A percentile compares a stretch with the other conserved stretches of the same genome.
Evolutionary conservation across 495 filamentous ascomycete species (phyloP).

Genomic region (Aspergillus bertholletiae): DNA sequence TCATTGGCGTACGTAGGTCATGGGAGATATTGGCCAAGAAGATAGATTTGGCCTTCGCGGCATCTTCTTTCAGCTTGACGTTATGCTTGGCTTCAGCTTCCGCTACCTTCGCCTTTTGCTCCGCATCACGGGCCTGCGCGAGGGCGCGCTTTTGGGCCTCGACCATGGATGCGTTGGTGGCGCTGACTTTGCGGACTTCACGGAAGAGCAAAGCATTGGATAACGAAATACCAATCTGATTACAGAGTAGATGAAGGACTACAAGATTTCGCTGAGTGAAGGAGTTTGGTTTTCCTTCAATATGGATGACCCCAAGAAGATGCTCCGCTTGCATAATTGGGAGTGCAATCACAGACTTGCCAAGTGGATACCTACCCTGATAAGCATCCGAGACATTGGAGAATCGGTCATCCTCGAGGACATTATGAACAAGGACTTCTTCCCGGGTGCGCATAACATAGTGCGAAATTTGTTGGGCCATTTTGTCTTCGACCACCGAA

Average conservation of each 20-base stretch:
- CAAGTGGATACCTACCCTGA: constrained; percentile 60
- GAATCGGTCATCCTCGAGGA: constrained; percentile 82
- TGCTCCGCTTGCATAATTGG: constrained; percentile 78
- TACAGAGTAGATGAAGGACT: constrained; percentile 79
- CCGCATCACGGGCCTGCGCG: constrained; percentile 72
- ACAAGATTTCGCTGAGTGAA: constrained; percentile 88
- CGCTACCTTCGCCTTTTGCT: constrained; percentile 77
- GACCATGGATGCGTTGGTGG: constrained; percentile 82
- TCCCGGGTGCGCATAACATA: constrained; percentile 84
- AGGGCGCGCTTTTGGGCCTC: constrained; percentile 80
- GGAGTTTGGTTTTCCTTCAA: constrained; percentile 78
- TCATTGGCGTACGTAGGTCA: constrained; percentile 80
- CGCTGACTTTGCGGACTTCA: constrained; percentile 72
- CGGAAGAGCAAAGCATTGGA: constrained; percentile 86
- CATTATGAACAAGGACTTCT: constrained; percentile 76
- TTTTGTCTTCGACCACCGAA: constrained; percentile 56
- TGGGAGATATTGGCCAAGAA: constrained; percentile 93
- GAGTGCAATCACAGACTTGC: constrained; percentile 78
- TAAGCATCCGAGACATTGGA: constrained; percentile 74
- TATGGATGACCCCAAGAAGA: constrained; percentile 78
- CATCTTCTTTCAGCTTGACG: constrained; percentile 86
- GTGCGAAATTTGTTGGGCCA: constrained; percentile 74
- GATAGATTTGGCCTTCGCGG: constrained; percentile 84
- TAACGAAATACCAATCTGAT: constrained; percentile 85
- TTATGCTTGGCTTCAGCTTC: constrained; percentile 82